A percentile compares a stretch with the other conserved stretches of the same genome.
phyloP scores from a whole-genome alignment of 441 rosid species.

The Bruguiera hainesii region DNA sequence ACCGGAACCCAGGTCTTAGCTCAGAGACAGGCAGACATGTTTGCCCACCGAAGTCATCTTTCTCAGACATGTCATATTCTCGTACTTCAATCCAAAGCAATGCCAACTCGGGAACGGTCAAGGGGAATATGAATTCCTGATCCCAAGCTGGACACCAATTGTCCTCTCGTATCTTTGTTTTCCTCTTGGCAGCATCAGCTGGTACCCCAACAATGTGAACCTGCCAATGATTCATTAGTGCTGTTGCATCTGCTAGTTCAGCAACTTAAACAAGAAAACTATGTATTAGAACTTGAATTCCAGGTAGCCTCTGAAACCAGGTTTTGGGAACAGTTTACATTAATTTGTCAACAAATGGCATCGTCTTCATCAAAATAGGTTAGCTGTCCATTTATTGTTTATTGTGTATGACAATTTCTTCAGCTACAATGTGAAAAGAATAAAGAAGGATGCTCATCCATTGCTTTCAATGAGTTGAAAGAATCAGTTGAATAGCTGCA shows the following conservation, averaged over 20 bases:
- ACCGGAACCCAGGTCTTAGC: constrained; percentile 68
- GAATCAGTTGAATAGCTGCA: no score
- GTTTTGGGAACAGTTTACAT: no score
- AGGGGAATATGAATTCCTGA: constrained; percentile 64
- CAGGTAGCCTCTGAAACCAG: no score
- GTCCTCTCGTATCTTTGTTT: constrained; percentile 59
- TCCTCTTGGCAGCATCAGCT: constrained; percentile 53
- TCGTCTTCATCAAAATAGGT: no score
- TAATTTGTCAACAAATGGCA: no score
- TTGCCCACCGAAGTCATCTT: constrained; percentile 83
- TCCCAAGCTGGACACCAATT: constrained; percentile 70
- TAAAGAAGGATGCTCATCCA: no score
- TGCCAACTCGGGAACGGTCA: constrained; percentile 77
- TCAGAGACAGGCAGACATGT: constrained; percentile 69
- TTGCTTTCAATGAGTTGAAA: no score
- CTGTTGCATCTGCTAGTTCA: not conserved
- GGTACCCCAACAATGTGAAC: constrained; percentile 72
- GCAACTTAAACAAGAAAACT: not conserved
- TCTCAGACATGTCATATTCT: constrained; percentile 72
- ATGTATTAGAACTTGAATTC: not conserved
- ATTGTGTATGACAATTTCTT: no score
- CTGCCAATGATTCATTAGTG: constrained; percentile 29
- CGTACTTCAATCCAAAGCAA: constrained; percentile 63
- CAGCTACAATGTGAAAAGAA: no score
- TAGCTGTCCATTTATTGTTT: no score